Evolutionary conservation across 139 green algal species (phyloP).

Genomic region (Chlorella vulgaris): DNA sequence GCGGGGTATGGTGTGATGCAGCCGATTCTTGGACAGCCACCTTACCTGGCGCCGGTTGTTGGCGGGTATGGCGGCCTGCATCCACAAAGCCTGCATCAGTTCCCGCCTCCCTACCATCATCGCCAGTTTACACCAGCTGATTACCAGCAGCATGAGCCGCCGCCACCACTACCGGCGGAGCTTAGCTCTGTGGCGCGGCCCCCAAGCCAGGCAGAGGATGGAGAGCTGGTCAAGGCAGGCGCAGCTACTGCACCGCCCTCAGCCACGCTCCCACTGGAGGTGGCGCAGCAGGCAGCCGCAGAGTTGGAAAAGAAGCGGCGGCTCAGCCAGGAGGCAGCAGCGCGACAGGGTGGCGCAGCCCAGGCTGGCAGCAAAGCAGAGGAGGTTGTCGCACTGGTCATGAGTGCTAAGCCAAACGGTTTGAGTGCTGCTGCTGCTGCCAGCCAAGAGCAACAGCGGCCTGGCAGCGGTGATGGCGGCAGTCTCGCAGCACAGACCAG

Average conservation of each 20-base stretch:
- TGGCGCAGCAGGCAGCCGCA: background rate
- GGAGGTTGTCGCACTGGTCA: background rate
- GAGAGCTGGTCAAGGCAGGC: background rate
- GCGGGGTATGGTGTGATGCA: no score
- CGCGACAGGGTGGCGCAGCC: background rate
- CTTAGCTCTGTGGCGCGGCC: background rate
- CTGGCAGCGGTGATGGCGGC: background rate
- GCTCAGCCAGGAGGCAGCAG: background rate
- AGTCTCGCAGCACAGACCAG: background rate
- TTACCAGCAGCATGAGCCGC: background rate
- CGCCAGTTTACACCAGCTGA: no score
- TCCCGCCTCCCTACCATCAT: no score
- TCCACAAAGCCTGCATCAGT: no score
- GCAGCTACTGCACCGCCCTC: background rate
- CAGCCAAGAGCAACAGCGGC: background rate
- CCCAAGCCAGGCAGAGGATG: background rate
- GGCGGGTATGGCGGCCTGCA: no score
- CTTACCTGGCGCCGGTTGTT: no score
- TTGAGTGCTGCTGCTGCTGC: no score
- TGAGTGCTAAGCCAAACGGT: no score
- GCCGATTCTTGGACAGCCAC: no score
- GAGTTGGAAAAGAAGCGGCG: background rate
- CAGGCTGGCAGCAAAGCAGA: background rate
- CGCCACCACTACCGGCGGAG: background rate
- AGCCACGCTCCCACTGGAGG: background rate